Evolutionary conservation across 345 rosid species (phyloP).

Genomic region (Arabis hirsuta): DNA sequence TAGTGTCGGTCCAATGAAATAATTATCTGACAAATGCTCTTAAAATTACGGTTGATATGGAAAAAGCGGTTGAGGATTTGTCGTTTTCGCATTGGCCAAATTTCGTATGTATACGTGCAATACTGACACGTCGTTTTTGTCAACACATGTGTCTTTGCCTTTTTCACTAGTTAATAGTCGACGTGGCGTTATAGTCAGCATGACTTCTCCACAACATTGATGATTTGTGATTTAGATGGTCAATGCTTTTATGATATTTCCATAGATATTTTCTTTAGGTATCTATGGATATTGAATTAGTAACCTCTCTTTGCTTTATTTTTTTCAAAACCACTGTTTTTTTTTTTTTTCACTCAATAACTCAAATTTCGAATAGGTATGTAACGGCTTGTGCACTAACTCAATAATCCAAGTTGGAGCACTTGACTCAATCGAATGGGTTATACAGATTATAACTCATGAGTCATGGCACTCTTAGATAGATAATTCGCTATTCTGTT

Average conservation of each 20-base stretch:
- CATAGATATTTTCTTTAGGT: neutral
- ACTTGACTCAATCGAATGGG: too few relatives aligned
- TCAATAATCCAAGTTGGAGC: too few relatives aligned
- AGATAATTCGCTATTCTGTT: too few relatives aligned
- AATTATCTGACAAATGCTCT: conserved; percentile 7
- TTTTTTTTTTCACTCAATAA: too few relatives aligned
- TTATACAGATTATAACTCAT: too few relatives aligned
- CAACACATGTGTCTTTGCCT: neutral
- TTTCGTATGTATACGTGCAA: conserved; percentile 13
- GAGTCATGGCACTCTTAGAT: too few relatives aligned
- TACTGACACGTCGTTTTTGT: conserved; percentile 27
- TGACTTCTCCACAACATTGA: neutral
- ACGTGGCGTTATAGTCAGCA: conserved; percentile 26
- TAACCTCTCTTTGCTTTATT: neutral
- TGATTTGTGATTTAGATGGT: neutral
- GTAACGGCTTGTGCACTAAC: too few relatives aligned
- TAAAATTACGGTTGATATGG: neutral
- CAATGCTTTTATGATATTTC: neutral
- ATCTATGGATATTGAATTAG: neutral
- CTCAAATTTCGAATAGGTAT: too few relatives aligned
- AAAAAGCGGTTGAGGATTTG: conserved; percentile 12
- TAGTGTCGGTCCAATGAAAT: conserved; percentile 13
- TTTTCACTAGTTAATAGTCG: conserved; percentile 2
- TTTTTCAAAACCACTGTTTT: too few relatives aligned
- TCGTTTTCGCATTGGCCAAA: conserved; percentile 23